Evolutionary conservation across 352 stramenopile species (phyloP).

Genomic region (Pythium insidiosum): DNA sequence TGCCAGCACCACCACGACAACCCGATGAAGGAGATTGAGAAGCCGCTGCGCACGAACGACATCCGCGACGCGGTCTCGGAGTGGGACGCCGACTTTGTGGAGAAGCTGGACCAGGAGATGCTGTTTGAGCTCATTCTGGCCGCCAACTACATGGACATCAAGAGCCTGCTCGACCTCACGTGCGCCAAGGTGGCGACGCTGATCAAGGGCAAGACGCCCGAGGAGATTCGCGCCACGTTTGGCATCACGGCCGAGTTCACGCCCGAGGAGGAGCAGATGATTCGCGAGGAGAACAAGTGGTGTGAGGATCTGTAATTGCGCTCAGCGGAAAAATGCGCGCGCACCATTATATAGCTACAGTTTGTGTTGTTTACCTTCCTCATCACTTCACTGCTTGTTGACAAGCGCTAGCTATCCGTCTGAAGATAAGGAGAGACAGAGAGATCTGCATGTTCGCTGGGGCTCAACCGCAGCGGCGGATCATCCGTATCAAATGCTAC

Average conservation of each 20-base stretch:
- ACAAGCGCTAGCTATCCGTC: too few relatives aligned
- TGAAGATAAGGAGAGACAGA: too few relatives aligned
- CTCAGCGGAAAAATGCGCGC: too few relatives aligned
- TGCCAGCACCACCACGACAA: conserved; percentile 41
- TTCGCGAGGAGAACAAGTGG: conserved; percentile 70
- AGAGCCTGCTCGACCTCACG: conserved; percentile 45
- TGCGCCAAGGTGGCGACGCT: conserved; percentile 48
- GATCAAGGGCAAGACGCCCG: conserved; percentile 61
- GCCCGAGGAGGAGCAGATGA: conserved; percentile 50
- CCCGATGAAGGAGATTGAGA: conserved; percentile 54
- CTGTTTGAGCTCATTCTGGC: conserved; percentile 61
- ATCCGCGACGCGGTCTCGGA: conserved; percentile 36
- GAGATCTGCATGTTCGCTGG: too few relatives aligned
- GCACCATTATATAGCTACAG: too few relatives aligned
- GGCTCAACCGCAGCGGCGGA: too few relatives aligned
- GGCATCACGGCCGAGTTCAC: conserved; percentile 53
- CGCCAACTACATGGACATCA: conserved; percentile 70
- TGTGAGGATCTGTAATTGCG: too few relatives aligned
- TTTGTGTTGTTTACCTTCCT: too few relatives aligned
- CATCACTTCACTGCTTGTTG: too few relatives aligned
- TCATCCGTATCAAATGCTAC: too few relatives aligned
- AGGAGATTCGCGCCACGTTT: conserved; percentile 55
- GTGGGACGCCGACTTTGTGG: conserved; percentile 56
- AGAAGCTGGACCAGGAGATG: conserved; percentile 37
- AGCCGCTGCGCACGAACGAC: conserved; percentile 44